Evolutionary conservation across 768 basidiomycete species (phyloP).

Genomic region (Leccinum variicolor): DNA sequence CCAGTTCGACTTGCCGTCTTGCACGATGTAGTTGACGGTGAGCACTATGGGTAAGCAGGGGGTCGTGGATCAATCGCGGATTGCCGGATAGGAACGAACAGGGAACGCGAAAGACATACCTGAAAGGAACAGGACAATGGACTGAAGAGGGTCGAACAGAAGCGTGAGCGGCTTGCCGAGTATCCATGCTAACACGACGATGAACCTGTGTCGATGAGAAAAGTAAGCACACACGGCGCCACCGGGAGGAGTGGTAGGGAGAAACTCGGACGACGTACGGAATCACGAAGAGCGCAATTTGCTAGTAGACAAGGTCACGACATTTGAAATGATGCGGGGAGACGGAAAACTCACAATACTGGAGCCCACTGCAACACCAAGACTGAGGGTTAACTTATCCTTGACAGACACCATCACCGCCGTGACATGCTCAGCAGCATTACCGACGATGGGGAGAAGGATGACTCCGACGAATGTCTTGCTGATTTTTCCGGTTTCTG

Average conservation of each 20-base stretch:
- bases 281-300: conserved; percentile 70
- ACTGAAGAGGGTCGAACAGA: conserved; percentile 86
- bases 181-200: conserved; percentile 78
- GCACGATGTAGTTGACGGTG: conserved; percentile 81
- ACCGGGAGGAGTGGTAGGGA: not conserved
- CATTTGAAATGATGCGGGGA: not conserved
- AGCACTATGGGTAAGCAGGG: conserved; percentile 44
- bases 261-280: conserved; percentile 37
- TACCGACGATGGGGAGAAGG: conserved; percentile 88
- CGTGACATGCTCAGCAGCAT: conserved; percentile 89
- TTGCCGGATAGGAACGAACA: not conserved
- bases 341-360: conserved; percentile 55
- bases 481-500: conserved; percentile 50
- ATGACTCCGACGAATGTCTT: conserved; percentile 86
- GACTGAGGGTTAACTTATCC: conserved; percentile 80
- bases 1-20: conserved; percentile 90
- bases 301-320: conserved; percentile 38
- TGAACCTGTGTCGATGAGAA: conserved; percentile 44
- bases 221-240: conserved; percentile 7
- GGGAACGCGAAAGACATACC: conserved; percentile 18
- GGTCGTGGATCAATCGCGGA: not conserved
- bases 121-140: conserved; percentile 29
- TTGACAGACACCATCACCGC: conserved; percentile 91
- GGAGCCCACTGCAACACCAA: conserved; percentile 88
- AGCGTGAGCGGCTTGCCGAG: conserved; percentile 76